phyloP scores from a whole-genome alignment of 306 rosid species.

The Cucumis sativus region Cucumber_9930_V3 NC_026660.2:22151001-22151500 shows the following conservation, averaged over 20 bases:
- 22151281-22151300: conserved; percentile 86
- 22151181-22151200: not conserved
- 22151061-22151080: not conserved
- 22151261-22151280: conserved; percentile 95
- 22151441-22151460: not conserved
- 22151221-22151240: conserved; percentile 70
- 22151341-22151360: conserved; percentile 50
- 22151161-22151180: not conserved
- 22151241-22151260: conserved; percentile 91
- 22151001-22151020: not conserved
- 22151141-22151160: not conserved
- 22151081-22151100: not conserved
- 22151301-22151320: conserved; percentile 65
- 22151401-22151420: not conserved
- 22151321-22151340: conserved; percentile 47
- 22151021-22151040: not conserved
- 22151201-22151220: conserved; percentile 68
- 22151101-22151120: not conserved
- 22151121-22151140: not conserved
- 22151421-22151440: not conserved
- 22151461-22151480: conserved; percentile 4
- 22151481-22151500: conserved; percentile 79
- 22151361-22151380: not conserved
- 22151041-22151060: not conserved
- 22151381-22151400: not conserved